These are phyloP conservation scores for Scleromitrula shiraiana DNA, from an alignment of 2,329 filamentous ascomycete species.

Conservation along the genomic window DNA sequence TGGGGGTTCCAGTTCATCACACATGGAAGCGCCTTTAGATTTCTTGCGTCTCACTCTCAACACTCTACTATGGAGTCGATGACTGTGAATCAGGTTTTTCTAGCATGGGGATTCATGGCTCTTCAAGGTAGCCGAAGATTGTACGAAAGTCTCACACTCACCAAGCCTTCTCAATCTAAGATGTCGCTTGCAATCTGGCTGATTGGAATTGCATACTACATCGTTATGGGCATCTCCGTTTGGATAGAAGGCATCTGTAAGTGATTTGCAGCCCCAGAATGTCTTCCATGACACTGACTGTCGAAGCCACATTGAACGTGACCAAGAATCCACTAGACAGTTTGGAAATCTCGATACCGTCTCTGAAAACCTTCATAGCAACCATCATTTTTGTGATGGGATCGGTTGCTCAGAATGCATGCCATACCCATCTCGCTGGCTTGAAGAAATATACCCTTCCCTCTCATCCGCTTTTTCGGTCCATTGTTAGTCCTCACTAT, in stretches of 20 bases:
- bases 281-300: constrained; percentile 14
- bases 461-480: constrained; percentile 59
- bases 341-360: constrained; percentile 24
- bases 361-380: constrained; percentile 45
- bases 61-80: constrained; percentile 34
- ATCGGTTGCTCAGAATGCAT: constrained; percentile 66
- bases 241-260: constrained; percentile 78
- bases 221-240: constrained; percentile 61
- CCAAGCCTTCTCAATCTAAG: constrained; percentile 54
- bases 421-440: constrained; percentile 60
- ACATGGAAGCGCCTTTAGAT: constrained; percentile 47
- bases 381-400: constrained; percentile 60
- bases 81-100: constrained; percentile 51
- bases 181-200: constrained; percentile 87
- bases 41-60: constrained; percentile 31
- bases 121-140: constrained; percentile 69
- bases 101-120: constrained; percentile 66
- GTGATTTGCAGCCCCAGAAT: constrained; percentile 20
- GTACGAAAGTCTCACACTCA: constrained; percentile 62
- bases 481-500: constrained; percentile 81
- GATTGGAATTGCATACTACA: constrained; percentile 71
- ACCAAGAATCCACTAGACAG: not conserved
- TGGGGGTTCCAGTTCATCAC: constrained; percentile 61
- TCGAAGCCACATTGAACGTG: constrained; percentile 19
- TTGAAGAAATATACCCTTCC: constrained; percentile 81